Evolutionary conservation across 305 asterid genomes (phyloP).

Genomic region (Solanum hybrid): DNA sequence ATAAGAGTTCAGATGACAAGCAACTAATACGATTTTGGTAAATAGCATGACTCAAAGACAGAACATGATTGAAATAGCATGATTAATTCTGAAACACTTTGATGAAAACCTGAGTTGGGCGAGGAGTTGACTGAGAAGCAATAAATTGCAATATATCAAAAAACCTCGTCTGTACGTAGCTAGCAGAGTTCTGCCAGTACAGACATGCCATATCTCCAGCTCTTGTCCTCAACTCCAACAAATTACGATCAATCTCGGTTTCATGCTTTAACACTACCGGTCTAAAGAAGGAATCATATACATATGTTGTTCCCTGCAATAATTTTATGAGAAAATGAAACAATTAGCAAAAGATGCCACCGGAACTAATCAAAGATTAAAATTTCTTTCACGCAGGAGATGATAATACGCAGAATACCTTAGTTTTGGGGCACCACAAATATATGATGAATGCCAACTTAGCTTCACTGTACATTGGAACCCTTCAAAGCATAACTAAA

Average conservation of each 20-base stretch:
- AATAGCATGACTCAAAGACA: background rate
- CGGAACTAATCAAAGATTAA: background rate
- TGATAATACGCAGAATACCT: conserved; percentile 12
- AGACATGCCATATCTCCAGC: conserved; percentile 11
- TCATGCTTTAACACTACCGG: conserved; percentile 33
- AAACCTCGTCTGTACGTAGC: conserved; percentile 20
- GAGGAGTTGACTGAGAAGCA: conserved; percentile 22
- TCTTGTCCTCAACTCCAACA: conserved; percentile 26
- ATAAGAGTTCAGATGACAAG: background rate
- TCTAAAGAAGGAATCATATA: conserved; percentile 32
- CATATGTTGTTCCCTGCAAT: conserved; percentile 32
- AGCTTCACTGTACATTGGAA: conserved; percentile 46
- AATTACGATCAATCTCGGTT: conserved; percentile 29
- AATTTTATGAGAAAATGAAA: background rate
- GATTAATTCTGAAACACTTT: background rate
- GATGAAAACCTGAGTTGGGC: conserved; percentile 9
- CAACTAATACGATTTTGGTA: background rate
- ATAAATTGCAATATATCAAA: conserved; percentile 27
- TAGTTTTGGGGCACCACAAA: conserved; percentile 54
- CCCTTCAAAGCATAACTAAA: conserved; percentile 22
- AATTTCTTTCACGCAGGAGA: background rate
- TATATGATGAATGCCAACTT: conserved; percentile 41
- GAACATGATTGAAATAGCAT: background rate
- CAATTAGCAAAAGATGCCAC: background rate
- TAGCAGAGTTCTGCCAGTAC: conserved; percentile 25